These are phyloP conservation scores for Rhytidhysteron rufulum DNA, from an alignment of 2,329 filamentous ascomycete genomes.

Conservation along the genomic window DNA sequence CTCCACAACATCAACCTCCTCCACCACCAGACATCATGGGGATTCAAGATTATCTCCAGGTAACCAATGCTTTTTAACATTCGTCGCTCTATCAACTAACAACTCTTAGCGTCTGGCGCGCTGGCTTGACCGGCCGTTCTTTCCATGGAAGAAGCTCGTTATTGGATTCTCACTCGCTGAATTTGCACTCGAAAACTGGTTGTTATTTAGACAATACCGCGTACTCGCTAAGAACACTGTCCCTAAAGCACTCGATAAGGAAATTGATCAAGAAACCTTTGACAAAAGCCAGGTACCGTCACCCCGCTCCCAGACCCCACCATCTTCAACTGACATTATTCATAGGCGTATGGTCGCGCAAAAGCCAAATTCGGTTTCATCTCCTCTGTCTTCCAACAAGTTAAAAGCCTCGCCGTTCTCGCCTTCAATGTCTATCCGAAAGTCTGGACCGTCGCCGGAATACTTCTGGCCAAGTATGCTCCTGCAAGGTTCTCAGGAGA, in stretches of 20 bases:
- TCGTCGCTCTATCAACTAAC: constrained; percentile 12
- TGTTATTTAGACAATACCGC: constrained; percentile 85
- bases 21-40: constrained; percentile 22
- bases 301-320: constrained; percentile 5
- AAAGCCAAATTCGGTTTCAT: constrained; percentile 88
- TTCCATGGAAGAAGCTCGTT: constrained; percentile 97
- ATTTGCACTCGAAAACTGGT: constrained; percentile 83
- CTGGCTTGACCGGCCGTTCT: constrained; percentile 84
- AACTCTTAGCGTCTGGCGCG: constrained; percentile 62
- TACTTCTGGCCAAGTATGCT: constrained; percentile 68
- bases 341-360: constrained; percentile 79
- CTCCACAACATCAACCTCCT: constrained; percentile 4
- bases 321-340: constrained; percentile 14
- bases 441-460: constrained; percentile 79
- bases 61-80: constrained; percentile 4
- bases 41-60: constrained; percentile 36
- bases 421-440: constrained; percentile 88
- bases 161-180: constrained; percentile 91
- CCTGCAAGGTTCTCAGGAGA: constrained; percentile 81
- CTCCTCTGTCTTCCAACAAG: constrained; percentile 75
- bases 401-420: constrained; percentile 86
- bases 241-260: constrained; percentile 81
- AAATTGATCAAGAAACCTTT: constrained; percentile 85
- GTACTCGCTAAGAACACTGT: constrained; percentile 75
- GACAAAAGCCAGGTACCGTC: constrained; percentile 78